Conservation (phyloP, 345 rosid species). For the Carallia brachiata region DNA sequence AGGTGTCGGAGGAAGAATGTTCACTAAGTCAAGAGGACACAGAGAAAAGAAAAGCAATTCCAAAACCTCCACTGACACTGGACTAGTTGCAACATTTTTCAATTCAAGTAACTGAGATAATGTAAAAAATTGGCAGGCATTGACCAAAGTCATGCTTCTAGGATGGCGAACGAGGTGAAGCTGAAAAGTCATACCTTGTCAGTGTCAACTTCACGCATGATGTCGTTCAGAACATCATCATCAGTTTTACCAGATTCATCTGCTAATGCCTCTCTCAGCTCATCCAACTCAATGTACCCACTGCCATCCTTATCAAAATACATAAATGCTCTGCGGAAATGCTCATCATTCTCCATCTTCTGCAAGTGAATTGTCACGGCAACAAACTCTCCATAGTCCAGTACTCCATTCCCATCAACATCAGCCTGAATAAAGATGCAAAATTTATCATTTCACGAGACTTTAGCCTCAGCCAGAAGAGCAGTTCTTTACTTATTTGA, state of each 20-base stretch:
- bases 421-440: slow-evolving; percentile 63
- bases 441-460: background rate
- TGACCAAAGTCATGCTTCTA: too few relatives aligned
- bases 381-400: slow-evolving; percentile 93
- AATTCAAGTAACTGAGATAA: background rate
- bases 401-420: slow-evolving; percentile 85
- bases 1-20: background rate
- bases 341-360: slow-evolving; percentile 96
- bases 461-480: slow-evolving; percentile 7
- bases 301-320: slow-evolving; percentile 85
- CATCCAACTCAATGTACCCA: slow-evolving; percentile 73
- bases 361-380: slow-evolving; percentile 98
- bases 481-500: slow-evolving; percentile 3
- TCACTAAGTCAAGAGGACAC: background rate
- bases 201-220: slow-evolving; percentile 91
- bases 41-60: background rate
- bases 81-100: background rate
- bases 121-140: too few relatives aligned
- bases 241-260: slow-evolving; percentile 80
- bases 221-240: slow-evolving; percentile 62
- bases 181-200: slow-evolving; percentile 62
- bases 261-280: slow-evolving; percentile 64
- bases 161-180: background rate
- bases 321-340: slow-evolving; percentile 85
- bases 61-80: background rate